Evolutionary conservation across 2,329 filamentous ascomycete species (phyloP), one percentile per base, ranked within the genome.

Genomic region (Eutypa lata): DNA sequence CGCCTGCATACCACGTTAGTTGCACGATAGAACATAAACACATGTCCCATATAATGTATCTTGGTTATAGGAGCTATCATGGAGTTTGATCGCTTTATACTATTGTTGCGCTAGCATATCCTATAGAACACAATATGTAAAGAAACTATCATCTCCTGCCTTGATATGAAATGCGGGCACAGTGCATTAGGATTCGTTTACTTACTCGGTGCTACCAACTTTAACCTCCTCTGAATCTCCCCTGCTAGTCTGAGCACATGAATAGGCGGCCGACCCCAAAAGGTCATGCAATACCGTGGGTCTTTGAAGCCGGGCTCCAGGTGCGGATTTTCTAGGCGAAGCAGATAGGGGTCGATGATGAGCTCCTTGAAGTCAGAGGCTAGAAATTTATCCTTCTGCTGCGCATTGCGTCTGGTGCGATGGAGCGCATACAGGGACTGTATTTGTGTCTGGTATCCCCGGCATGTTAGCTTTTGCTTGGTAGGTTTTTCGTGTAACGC

Each of bases 211-310:
- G 87, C 86, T 19, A 83, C 79, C 19, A 77, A 72, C 52, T 77
- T 75, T 47, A 95, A 74, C 62, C 83, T 79, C 48, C 78, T 69
- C 70, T 97, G 93, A 28, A 97, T 73, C 52, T 80, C 79, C 2
- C 74, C 71, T 2, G 93, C 83, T 53, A 97, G 72, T 19, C 79
- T 73, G 45, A 87, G 77, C 18, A 97, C 77, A 60, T 87, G 83
- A 45, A 82, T 72, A 1, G 92, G 89, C 16, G 93, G 93, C 7
- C 92, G 80, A 3, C 89, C 90, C 91, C 91, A 97, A 65, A 97
- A 86, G 1, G 91, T 89, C 11, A 97, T 77, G 66, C 92, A 95
- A 64, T 96, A 80, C 40, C 93, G 79, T 42, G 83, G 81, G 67
- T 97, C 93, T 49, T 77, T 69, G 66, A 88, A 96, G 1, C 82